phyloP scores from a whole-genome alignment of 129 eudicot genomes.

The Glebionis coronaria region DNA sequence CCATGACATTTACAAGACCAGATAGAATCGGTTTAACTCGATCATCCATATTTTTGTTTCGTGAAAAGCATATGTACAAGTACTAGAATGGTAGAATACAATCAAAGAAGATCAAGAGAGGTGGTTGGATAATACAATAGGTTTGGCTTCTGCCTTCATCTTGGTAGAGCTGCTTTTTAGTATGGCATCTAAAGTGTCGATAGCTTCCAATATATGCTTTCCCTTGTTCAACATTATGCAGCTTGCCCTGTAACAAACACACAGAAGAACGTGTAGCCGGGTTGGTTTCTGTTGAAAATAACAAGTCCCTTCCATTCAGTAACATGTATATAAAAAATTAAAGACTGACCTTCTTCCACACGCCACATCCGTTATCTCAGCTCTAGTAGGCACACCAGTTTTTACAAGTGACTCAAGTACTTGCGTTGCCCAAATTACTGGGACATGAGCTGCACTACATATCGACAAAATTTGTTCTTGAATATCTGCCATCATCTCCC shows the following conservation, averaged over 20 bases:
- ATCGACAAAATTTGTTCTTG: conserved; percentile 65
- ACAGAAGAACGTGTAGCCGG: no score
- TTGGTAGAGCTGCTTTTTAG: conserved; percentile 37
- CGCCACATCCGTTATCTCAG: conserved; percentile 77
- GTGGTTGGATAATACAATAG: conserved; percentile 42
- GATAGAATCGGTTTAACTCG: neutral
- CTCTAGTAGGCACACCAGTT: conserved; percentile 80
- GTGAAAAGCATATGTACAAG: neutral
- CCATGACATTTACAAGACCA: no score
- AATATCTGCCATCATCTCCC: conserved; percentile 71
- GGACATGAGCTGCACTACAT: conserved; percentile 72
- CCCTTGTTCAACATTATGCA: conserved; percentile 90
- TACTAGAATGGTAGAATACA: neutral
- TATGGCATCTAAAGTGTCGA: conserved; percentile 53
- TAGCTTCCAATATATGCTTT: conserved; percentile 59
- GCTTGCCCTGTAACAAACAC: conserved; percentile 53
- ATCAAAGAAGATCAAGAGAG: conserved; percentile 16
- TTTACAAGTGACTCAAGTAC: conserved; percentile 71
- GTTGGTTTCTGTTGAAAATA: neutral
- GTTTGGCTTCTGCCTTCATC: conserved; percentile 44
- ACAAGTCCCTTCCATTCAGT: neutral
- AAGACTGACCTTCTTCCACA: conserved; percentile 59
- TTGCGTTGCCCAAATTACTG: conserved; percentile 79
- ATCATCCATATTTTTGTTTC: neutral
- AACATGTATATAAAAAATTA: neutral